phyloP scores from a whole-genome alignment of 176 grass and related monocot genomes.

The Rhynchospora tenuis region DNA sequence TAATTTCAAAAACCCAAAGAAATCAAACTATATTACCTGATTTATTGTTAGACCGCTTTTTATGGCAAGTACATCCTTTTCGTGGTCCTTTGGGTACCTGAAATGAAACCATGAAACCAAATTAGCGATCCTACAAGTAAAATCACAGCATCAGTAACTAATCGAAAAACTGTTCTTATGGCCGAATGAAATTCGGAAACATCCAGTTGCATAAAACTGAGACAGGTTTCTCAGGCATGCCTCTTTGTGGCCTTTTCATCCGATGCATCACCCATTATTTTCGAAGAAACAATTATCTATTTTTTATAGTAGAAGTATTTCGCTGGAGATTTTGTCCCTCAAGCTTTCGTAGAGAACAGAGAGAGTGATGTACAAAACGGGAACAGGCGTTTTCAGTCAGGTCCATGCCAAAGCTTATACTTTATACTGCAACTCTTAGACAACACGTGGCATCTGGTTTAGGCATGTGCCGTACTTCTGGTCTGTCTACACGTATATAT shows the following conservation, averaged over 20 bases:
- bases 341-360: too few species aligned
- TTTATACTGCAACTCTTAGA: too few species aligned
- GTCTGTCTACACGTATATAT: too few species aligned
- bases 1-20: neutral
- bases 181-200: constrained; percentile 96
- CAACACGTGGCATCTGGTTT: too few species aligned
- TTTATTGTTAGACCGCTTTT: constrained; percentile 75
- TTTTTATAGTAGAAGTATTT: constrained; percentile 28
- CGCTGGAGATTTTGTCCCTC: constrained; percentile 41
- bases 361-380: too few species aligned
- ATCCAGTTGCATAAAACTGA: constrained; percentile 84
- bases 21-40: constrained; percentile 43
- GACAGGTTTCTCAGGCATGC: constrained; percentile 88
- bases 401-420: too few species aligned
- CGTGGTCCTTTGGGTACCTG: constrained; percentile 90
- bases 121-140: neutral
- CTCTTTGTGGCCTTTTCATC: constrained; percentile 67
- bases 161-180: constrained; percentile 45
- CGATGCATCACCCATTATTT: constrained; percentile 88
- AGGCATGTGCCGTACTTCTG: too few species aligned
- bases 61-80: constrained; percentile 88
- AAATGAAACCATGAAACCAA: too few species aligned
- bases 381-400: too few species aligned
- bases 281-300: constrained; percentile 48
- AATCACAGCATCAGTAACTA: neutral